A percentile compares a stretch with the other conserved stretches of the same genome.
Conservation (phyloP, 2,329 filamentous ascomycete species). For the Talaromyces amestolkiae region DNA sequence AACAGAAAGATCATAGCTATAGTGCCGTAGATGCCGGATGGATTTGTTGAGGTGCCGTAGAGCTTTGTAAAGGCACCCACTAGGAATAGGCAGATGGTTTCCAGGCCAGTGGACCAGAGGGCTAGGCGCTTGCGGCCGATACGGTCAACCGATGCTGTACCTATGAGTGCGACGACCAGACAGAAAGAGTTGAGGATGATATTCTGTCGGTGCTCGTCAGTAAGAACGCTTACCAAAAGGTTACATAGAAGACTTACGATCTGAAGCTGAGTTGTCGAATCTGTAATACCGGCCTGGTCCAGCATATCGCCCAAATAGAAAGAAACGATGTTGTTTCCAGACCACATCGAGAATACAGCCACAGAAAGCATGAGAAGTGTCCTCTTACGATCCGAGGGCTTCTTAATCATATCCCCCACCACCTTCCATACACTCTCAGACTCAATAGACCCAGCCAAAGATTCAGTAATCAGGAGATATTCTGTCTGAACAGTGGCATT, state of each 20-base stretch:
- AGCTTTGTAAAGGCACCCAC: conserved; percentile 2
- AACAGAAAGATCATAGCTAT: conserved; percentile 4
- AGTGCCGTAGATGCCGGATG: neutral
- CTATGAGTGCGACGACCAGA: neutral
- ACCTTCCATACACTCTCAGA: neutral
- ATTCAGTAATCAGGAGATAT: neutral
- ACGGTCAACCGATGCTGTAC: neutral
- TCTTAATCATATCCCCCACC: neutral
- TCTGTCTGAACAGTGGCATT: neutral
- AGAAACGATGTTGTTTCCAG: neutral
- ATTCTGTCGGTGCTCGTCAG: neutral
- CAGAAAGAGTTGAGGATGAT: neutral
- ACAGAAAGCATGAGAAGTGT: neutral
- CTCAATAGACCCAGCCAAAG: neutral
- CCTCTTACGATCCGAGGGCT: neutral
- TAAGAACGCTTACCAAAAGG: neutral
- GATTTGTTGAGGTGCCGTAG: neutral
- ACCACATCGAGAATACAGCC: neutral
- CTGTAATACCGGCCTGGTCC: neutral
- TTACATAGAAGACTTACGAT: neutral
- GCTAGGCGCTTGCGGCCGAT: neutral
- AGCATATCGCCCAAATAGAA: conserved; percentile 2
- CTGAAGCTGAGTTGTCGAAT: neutral
- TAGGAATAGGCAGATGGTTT: neutral
- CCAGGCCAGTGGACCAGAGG: neutral